These are phyloP conservation scores for Bullera alba DNA, from an alignment of 768 basidiomycete genomes.

Conservation along the genomic window DNA sequence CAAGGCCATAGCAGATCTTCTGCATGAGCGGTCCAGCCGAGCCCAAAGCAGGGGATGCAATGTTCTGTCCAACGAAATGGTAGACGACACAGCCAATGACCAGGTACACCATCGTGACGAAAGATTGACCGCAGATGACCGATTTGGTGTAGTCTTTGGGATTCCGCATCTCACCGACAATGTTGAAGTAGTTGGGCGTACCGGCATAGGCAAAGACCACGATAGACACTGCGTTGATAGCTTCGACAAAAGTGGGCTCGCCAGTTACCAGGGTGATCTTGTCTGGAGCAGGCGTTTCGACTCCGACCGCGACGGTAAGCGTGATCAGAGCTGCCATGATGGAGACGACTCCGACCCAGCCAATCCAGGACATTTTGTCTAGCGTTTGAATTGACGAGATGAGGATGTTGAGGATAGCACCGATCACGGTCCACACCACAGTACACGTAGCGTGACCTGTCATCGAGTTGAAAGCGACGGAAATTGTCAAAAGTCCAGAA, in stretches of 20 bases:
- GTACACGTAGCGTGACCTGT: conserved; percentile 45
- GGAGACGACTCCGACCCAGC: conserved; percentile 30
- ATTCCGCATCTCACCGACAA: conserved; percentile 46
- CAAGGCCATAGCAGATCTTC: conserved; percentile 30
- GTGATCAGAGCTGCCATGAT: conserved; percentile 30
- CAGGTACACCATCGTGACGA: conserved; percentile 32
- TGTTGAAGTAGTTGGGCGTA: conserved; percentile 23
- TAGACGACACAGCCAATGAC: conserved; percentile 40
- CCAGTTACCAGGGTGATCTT: conserved; percentile 4
- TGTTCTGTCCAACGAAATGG: conserved; percentile 34
- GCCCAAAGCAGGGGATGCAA: conserved; percentile 44
- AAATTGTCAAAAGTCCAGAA: conserved; percentile 40
- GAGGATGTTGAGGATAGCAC: conserved; percentile 26
- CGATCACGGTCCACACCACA: conserved; percentile 44
- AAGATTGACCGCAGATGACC: conserved; percentile 30
- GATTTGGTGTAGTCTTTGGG: conserved; percentile 41
- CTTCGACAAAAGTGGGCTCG: conserved; percentile 20
- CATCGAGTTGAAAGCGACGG: conserved; percentile 46
- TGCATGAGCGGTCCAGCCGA: conserved; percentile 37
- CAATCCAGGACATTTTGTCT: conserved; percentile 39
- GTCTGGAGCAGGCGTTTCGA: conserved; percentile 22
- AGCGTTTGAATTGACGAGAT: conserved; percentile 39
- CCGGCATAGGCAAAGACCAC: conserved; percentile 43
- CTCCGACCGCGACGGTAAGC: conserved; percentile 25
- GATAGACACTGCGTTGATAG: conserved; percentile 42